Percentiles rank a stretch among this genome's conserved stretches.
phyloP scores from a whole-genome alignment of 1,284 basidiomycete genomes.

The Trichosporon sp. region DNA sequence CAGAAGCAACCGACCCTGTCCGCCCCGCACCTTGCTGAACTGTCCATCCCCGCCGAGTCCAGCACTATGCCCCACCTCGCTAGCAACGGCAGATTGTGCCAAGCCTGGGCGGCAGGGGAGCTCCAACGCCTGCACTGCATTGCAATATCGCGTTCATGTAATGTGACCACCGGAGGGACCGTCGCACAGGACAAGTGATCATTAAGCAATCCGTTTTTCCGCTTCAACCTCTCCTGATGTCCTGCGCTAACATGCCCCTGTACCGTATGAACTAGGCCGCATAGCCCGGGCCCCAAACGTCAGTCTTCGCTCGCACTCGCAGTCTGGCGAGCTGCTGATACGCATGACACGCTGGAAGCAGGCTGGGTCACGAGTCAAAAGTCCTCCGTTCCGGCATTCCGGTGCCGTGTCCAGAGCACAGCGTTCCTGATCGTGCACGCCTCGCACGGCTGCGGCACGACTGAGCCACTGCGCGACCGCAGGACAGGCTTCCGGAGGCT shows the following conservation, averaged over 20 bases:
- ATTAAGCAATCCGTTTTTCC: not conserved
- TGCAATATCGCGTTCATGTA: not conserved
- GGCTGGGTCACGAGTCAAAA: not conserved
- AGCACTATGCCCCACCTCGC: not conserved
- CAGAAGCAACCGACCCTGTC: not conserved
- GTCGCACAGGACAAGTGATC: not conserved
- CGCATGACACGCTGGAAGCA: not conserved
- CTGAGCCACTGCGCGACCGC: not conserved
- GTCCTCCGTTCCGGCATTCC: not conserved
- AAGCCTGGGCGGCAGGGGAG: not conserved
- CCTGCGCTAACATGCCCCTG: not conserved
- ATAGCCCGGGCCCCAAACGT: not conserved
- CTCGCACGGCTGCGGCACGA: not conserved
- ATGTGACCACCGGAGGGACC: not conserved
- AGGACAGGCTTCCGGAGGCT: not conserved
- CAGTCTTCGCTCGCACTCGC: not conserved
- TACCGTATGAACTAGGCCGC: not conserved
- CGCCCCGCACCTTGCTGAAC: not conserved
- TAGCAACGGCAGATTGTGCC: not conserved
- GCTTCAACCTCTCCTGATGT: not conserved
- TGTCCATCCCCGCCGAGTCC: not conserved
- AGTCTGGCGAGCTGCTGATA: not conserved
- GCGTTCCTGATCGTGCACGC: not conserved
- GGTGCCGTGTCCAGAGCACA: not conserved
- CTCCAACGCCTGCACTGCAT: not conserved